A percentile compares a stretch with the other conserved stretches of the same genome.
phyloP scores from a whole-genome alignment of 1,284 basidiomycete genomes.

The Violaceomyces palustris region DNA sequence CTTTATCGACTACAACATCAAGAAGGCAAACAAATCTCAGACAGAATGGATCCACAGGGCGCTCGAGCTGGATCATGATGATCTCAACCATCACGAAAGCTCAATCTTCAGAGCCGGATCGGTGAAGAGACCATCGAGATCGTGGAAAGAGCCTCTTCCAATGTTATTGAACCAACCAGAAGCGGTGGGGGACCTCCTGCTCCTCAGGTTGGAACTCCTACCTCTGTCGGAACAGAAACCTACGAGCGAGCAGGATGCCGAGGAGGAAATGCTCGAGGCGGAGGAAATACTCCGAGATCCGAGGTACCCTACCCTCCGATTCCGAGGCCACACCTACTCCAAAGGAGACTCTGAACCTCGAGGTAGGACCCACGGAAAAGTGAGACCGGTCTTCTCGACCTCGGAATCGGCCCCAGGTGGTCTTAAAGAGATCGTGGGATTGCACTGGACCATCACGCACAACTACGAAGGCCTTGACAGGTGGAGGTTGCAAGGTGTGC shows the following conservation, averaged over 20 bases:
- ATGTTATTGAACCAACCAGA: conserved; percentile 6
- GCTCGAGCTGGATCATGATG: background rate
- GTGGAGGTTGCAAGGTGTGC: conserved; percentile 29
- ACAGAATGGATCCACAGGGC: background rate
- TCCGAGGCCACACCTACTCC: conserved; percentile 24
- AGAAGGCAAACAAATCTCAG: background rate
- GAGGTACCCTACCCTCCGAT: conserved; percentile 25
- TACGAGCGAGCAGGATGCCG: conserved; percentile 10
- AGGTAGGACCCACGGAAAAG: conserved; percentile 20
- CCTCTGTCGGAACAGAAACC: conserved; percentile 19
- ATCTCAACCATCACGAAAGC: background rate
- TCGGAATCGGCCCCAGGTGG: conserved; percentile 9
- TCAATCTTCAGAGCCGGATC: background rate
- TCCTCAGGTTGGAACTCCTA: conserved; percentile 27
- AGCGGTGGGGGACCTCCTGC: conserved; percentile 34
- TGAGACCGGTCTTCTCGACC: conserved; percentile 13
- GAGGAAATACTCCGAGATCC: conserved; percentile 4
- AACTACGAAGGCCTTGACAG: conserved; percentile 36
- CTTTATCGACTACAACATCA: conserved; percentile 24
- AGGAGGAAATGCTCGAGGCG: conserved; percentile 6
- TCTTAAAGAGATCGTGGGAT: conserved; percentile 14
- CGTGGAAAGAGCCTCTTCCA: background rate
- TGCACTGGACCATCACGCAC: conserved; percentile 35
- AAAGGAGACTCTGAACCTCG: conserved; percentile 22
- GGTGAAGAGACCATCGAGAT: background rate